Base-by-base conservation (phyloP, 306 rosid genomes). In the Coriaria nepalensis region DNA sequence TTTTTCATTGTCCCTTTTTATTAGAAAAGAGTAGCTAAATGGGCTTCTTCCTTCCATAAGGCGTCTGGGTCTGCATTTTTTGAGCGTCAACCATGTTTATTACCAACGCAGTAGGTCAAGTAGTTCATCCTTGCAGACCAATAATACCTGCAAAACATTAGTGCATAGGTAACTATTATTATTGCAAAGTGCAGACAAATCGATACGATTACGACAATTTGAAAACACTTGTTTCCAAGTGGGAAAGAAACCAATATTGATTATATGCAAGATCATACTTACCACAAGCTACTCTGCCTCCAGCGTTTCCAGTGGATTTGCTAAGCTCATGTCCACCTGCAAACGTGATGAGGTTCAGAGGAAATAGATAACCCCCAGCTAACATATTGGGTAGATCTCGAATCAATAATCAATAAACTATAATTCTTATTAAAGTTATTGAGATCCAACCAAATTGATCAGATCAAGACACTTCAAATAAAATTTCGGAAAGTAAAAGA, bases 321-420 rank as follows among this genome's bases (percentile, higher is more conserved):
- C 98, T 92, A 38, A 85, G 93, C 73, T 92, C 98, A 13, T 92
- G 96, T 35, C 96, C 96, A 56, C 98, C 98, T 92, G 49, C 6
- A 49, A 52, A 56, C 51, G 7, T 49, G 63, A 57, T 0, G 20
- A 40, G 43, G 11, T 0, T 32, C 13, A 7, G 4, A 15, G n/a
- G n/a, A 41, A 36, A 54, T 45, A 45, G 37, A 57, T 6, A 44
- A 33, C 6, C 8, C 10, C 33, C n/a, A n/a, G n/a, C n/a, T 45
- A 38, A 5, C 40, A 38, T 11, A 33, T 35, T 8, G 6, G n/a
- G 33, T 33, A 14, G 9, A 13, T 7, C 32, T 4, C 7, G 5
- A 5, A 10, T 40, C 58, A 20, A 40, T 8, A 53, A 40, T 46
- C 58, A 32, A 20, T 20, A 3, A 20, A 3, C 3, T 20, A 1